Base-by-base conservation (phyloP, 2,329 filamentous ascomycete species). In the Cercospora sesami region DNA sequence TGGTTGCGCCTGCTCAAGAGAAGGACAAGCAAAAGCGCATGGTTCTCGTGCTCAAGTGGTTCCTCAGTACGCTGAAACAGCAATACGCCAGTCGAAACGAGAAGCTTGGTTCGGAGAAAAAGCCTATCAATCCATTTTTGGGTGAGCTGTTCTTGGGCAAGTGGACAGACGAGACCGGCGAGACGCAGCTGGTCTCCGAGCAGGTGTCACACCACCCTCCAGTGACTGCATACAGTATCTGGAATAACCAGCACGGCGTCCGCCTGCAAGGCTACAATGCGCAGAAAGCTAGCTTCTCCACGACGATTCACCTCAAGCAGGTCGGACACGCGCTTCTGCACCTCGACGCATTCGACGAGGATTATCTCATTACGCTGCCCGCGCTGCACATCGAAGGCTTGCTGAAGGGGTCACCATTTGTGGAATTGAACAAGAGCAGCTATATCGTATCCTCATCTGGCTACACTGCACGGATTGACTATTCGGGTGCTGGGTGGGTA, bases 131-230 rank as follows among this genome's bases (percentile, higher is more conserved):
- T 78, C 95, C 95, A 0, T 98, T 99, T 82, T 82, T 99, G 39
- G 94, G 94, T 66, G 94, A 99, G 83, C 86, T 98, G 36, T 98
- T 97, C 81, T 81, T 98, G 30, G 95, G 94, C 26, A 91, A 89
- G 75, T 99, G 95, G 95, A 87, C 90, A 67, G 92, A 96, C 77
- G 86, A 88, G 58, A 87, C 88, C 63, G 94, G 94, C 66, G 90
- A 89, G 59, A 98, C 95, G 30, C 88, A 91, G 74, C 86, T 99
- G 72, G 86, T 97, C 75, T 96, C 93, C 77, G 94, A 98, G 83
- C 94, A 98, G 85, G 95, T 98, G 78, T 92, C 90, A 87, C 94
- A 98, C 80, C 95, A 99, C 78, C 94, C 94, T 63, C 94, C 95
- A 2, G 93, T 93, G 39, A 99, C 94, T 1, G 95, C 94, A 53